Percentiles rank a stretch among this genome's conserved stretches.
Conservation (phyloP, 2,329 filamentous ascomycete species). For the Calonectria montana region DNA sequence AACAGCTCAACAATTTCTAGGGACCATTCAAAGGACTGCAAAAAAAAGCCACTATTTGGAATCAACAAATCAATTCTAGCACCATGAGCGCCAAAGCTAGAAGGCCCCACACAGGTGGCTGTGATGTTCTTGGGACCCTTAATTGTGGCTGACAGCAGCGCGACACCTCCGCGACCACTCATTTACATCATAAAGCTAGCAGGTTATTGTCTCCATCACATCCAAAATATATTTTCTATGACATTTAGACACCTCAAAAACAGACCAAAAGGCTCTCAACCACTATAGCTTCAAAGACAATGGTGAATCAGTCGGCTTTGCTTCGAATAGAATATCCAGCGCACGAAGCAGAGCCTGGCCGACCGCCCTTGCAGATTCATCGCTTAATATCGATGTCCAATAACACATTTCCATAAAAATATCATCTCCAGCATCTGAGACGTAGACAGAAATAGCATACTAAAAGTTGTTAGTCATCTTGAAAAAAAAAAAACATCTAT, state of each 20-base stretch:
- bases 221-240: too few relatives aligned
- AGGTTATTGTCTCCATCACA: too few relatives aligned
- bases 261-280: too few relatives aligned
- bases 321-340: not conserved
- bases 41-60: not conserved
- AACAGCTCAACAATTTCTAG: constrained; percentile 2
- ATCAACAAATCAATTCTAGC: not conserved
- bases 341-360: not conserved
- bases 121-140: too few relatives aligned
- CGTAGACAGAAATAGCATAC: not conserved
- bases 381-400: not conserved
- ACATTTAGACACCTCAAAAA: too few relatives aligned
- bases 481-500: not conserved
- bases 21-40: not conserved
- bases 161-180: not conserved
- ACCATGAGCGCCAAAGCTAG: not conserved
- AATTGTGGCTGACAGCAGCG: not conserved
- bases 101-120: too few relatives aligned
- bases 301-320: not conserved
- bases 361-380: not conserved
- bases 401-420: not conserved
- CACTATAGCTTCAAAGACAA: not conserved
- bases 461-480: not conserved
- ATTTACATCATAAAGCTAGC: too few relatives aligned
- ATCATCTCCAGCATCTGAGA: not conserved